Percentiles rank a stretch among this genome's conserved stretches.
These are phyloP conservation scores for Neurospora africana DNA, from an alignment of 495 filamentous ascomycete species.

Conservation along the genomic window DNA sequence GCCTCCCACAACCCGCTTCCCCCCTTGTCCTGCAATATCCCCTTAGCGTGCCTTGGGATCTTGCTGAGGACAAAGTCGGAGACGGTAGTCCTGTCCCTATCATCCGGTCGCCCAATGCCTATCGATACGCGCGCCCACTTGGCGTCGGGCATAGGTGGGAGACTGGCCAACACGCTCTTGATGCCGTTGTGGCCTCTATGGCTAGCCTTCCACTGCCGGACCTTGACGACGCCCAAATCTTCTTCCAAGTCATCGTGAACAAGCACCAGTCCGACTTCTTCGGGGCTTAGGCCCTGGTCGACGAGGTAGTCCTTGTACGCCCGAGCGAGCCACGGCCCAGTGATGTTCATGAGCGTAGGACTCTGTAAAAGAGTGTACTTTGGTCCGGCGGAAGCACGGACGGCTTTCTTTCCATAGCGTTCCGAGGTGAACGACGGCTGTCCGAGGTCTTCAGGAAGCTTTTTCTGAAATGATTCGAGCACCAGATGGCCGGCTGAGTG, in stretches of 20 bases:
- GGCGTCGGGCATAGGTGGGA: constrained; percentile 24
- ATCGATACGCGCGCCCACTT: constrained; percentile 45
- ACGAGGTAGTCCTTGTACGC: constrained; percentile 32
- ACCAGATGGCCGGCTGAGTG: constrained; percentile 73
- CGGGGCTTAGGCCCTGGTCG: constrained; percentile 15
- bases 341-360: constrained; percentile 66
- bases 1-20: constrained; percentile 40
- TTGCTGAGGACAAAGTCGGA: constrained; percentile 57
- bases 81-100: constrained; percentile 46
- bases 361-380: constrained; percentile 58
- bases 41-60: constrained; percentile 40
- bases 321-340: constrained; percentile 44
- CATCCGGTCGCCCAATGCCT: constrained; percentile 61
- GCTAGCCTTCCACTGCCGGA: constrained; percentile 47
- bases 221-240: constrained; percentile 50
- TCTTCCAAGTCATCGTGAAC: constrained; percentile 79
- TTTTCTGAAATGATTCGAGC: constrained; percentile 42
- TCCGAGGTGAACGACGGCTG: constrained; percentile 36
- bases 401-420: constrained; percentile 29
- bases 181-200: constrained; percentile 71
- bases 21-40: constrained; percentile 36
- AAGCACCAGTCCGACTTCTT: constrained; percentile 48
- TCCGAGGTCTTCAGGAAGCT: constrained; percentile 21
- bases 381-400: constrained; percentile 29
- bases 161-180: constrained; percentile 48